Percentiles rank a stretch among this genome's conserved stretches.
Conservation (phyloP, 257 asterid genomes). For the Petunia axillaris region DNA sequence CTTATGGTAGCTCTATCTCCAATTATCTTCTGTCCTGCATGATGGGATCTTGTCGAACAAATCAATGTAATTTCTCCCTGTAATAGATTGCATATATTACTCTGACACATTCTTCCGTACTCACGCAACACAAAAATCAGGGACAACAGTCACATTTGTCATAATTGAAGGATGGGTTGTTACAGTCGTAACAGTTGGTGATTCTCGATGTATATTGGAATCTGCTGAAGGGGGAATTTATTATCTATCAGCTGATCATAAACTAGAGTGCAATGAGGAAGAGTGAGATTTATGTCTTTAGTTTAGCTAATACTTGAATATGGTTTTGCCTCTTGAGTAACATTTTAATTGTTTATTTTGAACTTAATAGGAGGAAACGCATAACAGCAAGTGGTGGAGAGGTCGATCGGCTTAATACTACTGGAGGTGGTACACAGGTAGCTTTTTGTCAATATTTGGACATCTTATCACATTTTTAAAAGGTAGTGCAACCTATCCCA, state of each 20-base stretch:
- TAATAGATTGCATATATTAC: conserved; percentile 7
- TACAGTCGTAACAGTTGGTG: conserved; percentile 83
- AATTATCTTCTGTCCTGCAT: not conserved
- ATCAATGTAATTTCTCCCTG: not conserved
- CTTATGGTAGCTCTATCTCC: not conserved
- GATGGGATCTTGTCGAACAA: not conserved
- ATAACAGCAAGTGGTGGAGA: conserved; percentile 80
- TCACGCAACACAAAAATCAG: conserved; percentile 64
- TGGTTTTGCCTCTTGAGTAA: conserved; percentile 18
- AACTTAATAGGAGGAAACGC: conserved; percentile 66
- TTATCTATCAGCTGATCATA: conserved; percentile 83
- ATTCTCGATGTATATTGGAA: conserved; percentile 80
- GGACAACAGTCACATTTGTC: conserved; percentile 81
- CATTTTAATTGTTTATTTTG: conserved; percentile 28
- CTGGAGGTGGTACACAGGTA: conserved; percentile 90
- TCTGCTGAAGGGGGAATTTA: conserved; percentile 65
- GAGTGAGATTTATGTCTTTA: conserved; percentile 52
- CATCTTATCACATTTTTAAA: not conserved
- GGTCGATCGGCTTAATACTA: conserved; percentile 72
- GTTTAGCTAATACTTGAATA: not conserved
- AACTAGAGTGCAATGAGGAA: conserved; percentile 78
- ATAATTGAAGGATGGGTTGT: conserved; percentile 79
- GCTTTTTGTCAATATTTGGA: conserved; percentile 14
- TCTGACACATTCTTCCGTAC: conserved; percentile 27
- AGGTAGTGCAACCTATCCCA: not conserved